Evolutionary conservation across 495 filamentous ascomycete species (phyloP), one percentile per base, ranked within the genome.

Genomic region (Penicillium pulvis): DNA sequence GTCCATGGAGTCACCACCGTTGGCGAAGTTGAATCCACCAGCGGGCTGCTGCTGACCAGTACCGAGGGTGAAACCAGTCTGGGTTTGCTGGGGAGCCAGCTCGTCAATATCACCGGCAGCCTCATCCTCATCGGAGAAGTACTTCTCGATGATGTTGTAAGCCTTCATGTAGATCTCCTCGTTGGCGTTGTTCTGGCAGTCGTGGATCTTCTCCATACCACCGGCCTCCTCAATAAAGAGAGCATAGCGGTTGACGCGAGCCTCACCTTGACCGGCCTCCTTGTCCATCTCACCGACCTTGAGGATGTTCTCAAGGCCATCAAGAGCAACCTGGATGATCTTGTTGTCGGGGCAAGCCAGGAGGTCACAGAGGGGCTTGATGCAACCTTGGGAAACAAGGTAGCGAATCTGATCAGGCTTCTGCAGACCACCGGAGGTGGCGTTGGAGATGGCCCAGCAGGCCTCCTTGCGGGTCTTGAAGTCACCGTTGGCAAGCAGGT

Each of bases 121-220:
- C 67, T 95, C 95, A 12, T 97, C 94, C 64, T 98, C 94, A 70
- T 99, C 95, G 1, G 92, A 96, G 84, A 99, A 99, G 83, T 99
- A 98, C 81, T 97, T 97, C 84, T 98, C 95, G 67, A 99, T 99
- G 77, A 99, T 98, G 81, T 94, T 97, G 82, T 97, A 99, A 0
- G 95, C 96, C 86, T 99, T 99, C 94, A 99, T 97, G 83, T 99
- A 99, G 65, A 99, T 99, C 79, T 99, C 95, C 78, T 98, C 95
- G 78, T 99, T 99, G 78, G 95, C 93, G 65, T 99, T 99, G 77
- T 93, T 97, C 81, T 99, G 95, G 85, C 94, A 97, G 64, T 97
- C 93, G 75, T 99, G 95, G 68, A 99, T 97, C 87, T 97, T 98
- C 81, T 97, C 93, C 95, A 99, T 99, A 62, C 95, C 95, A 62